Evolutionary conservation across 495 filamentous ascomycete species (phyloP), one percentile per base, ranked within the genome.

Genomic region (Echria macrotheca): DNA sequence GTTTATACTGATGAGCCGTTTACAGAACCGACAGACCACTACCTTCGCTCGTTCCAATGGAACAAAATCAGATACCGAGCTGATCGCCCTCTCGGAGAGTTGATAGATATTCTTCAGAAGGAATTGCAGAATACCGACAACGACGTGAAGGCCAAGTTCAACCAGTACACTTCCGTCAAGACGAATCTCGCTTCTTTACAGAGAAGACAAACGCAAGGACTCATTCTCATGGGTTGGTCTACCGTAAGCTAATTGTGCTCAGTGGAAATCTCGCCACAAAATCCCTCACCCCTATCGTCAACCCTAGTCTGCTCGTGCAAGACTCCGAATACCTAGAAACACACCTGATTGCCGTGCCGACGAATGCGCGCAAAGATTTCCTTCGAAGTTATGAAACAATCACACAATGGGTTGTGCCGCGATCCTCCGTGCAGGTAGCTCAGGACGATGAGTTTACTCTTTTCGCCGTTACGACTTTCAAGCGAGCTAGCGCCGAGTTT

Each of bases 251-350:
- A 38, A 54, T 12, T 17, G 37, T 7, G 33, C 8, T 3, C 25
- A 95, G 89, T 43, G 93, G 93, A 50, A 98, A 96, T 67, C 87
- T 98, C 38, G 79, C 91, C 23, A 95, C 89, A 50, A 91, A 89
- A 58, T 96, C 91, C 31, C 86, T 98, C 56, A 79, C 86, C n/a
- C 80, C 87, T 1, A 78, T 97, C 48, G 83, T 98, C 57, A 76
- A 87, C 58, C 89, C 91, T 15, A 73, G 73, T 44, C 66, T 84
- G 47, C 76, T 97, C 28, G 79, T 96, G 47, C 86, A 85, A 60
- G 79, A 94, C 61, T 95, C 89, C 35, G 94, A 98, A 70, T 97
- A 95, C 71, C 80, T 98, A 56, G 89, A 96, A 69, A 96, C 91
- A 15, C 91, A 96, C 60, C 81, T 98, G 9, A 72, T 97, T 54